Percentiles rank a stretch among this genome's conserved stretches.
phyloP scores from a whole-genome alignment of 2,329 filamentous ascomycete genomes.

The Aspergillus sp. region DNA sequence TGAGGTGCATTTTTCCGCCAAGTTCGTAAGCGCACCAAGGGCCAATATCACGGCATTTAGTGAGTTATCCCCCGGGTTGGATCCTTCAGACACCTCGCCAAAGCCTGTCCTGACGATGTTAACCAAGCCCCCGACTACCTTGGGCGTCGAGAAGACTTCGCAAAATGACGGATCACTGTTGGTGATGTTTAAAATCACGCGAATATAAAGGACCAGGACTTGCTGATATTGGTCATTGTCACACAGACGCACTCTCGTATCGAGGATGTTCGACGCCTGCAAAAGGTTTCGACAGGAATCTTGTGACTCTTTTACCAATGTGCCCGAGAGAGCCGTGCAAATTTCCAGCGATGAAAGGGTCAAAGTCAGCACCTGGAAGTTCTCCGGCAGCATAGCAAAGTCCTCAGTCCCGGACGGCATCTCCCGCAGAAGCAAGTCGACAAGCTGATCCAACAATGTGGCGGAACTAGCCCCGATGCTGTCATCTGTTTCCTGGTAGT shows the following conservation, averaged over 20 bases:
- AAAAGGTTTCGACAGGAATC: slow-evolving; percentile 21
- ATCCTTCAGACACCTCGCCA: slow-evolving; percentile 18
- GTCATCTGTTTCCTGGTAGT: slow-evolving; percentile 23
- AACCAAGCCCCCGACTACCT: slow-evolving; percentile 29
- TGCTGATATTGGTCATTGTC: slow-evolving; percentile 12
- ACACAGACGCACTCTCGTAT: slow-evolving; percentile 6
- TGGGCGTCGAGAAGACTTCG: slow-evolving; percentile 50
- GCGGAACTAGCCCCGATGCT: slow-evolving; percentile 17
- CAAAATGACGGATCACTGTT: slow-evolving; percentile 68
- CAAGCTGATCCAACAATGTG: slow-evolving; percentile 18
- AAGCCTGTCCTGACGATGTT: slow-evolving; percentile 27
- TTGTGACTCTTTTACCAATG: slow-evolving; percentile 17
- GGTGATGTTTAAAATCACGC: slow-evolving; percentile 73
- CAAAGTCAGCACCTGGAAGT: slow-evolving; percentile 16
- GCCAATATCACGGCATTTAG: slow-evolving; percentile 68
- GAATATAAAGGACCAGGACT: slow-evolving; percentile 42
- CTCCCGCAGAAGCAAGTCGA: slow-evolving; percentile 18
- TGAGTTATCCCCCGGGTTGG: slow-evolving; percentile 41
- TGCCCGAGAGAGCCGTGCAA: slow-evolving; percentile 22
- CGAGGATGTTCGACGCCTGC: slow-evolving; percentile 32
- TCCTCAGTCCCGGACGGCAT: slow-evolving; percentile 1
- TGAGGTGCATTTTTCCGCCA: slow-evolving; percentile 64
- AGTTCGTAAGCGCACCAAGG: slow-evolving; percentile 76
- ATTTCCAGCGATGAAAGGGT: slow-evolving; percentile 31
- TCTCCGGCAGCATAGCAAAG: slow-evolving; percentile 4